Evolutionary conservation across 73 alveolate species (phyloP), one percentile per base, ranked within the genome.

Genomic region (Effrenium voratum): DNA sequence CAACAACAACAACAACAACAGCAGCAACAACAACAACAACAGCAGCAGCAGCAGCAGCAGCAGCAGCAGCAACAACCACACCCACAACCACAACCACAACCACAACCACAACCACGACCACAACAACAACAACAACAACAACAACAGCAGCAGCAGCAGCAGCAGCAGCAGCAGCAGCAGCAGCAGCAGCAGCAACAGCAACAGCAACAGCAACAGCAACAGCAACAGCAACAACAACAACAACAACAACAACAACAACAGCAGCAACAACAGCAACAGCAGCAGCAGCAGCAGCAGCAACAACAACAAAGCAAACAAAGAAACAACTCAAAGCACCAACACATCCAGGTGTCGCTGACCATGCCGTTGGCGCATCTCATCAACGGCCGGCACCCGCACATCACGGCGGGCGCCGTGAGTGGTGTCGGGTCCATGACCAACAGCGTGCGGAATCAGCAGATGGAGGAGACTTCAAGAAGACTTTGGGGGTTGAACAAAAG

Each of bases 351-450:
- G 43, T 50, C 93, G 24, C 57, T 83, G 77, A 83, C 63, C 93
- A 83, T 83, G 93, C 93, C 93, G 3, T 38, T 83, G 76, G 93
- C 93, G 34, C 93, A 83, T 40, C 43, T 83, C 57, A n/a, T 38
- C 86, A 76, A 76, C 57, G 86, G 43, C 12, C 36, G 43, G 57
- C 43, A 41, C 86, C 59, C 13, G 44, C 68, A 55, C 68, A 76
- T 83, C 76, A 46, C 77, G n/a, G 94, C 81, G 45, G 81, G 82
- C 45, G 80, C 82, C 24, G 81, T 85, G 19, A 57, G 82, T 0
- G 94, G 94, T 16, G 77, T 41, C 34, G 81, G 77, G n/a, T 85
- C 94, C 36, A 85, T 85, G 94, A 63, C 94, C 59, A 81, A 85
- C 28, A 59, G 81, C n/a, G 91, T 80, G 5, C 91, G 91, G 46